Evolutionary conservation across 2,329 filamentous ascomycete genomes (phyloP).

Genomic region (Pseudogymnoascus sp.): DNA sequence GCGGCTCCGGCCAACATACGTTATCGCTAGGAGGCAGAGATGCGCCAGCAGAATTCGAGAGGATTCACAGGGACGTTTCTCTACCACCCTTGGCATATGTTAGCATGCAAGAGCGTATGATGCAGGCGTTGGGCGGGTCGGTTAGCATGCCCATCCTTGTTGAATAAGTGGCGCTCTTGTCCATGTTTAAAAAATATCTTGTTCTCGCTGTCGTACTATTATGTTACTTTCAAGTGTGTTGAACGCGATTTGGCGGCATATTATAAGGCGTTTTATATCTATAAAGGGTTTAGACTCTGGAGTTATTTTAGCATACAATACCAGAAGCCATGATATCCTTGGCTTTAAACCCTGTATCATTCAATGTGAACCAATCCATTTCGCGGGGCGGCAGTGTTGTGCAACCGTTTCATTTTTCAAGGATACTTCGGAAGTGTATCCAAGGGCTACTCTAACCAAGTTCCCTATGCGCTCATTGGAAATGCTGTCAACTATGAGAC

Average conservation of each 20-base stretch:
- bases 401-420: not conserved
- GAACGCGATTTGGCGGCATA: constrained; percentile 4
- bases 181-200: not conserved
- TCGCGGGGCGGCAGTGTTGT: not conserved
- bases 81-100: constrained; percentile 2
- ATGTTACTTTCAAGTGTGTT: not conserved
- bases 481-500: not conserved
- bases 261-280: constrained; percentile 7
- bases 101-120: constrained; percentile 6
- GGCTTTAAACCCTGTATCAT: not conserved
- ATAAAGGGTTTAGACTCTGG: not conserved
- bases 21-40: not conserved
- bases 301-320: constrained; percentile 1
- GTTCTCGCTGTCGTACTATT: not conserved
- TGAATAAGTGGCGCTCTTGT: not conserved
- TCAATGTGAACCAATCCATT: constrained; percentile 7
- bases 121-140: constrained; percentile 5
- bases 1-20: constrained; percentile 3
- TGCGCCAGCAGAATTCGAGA: not conserved
- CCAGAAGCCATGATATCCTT: not conserved
- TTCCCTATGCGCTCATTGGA: not conserved
- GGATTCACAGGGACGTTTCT: not conserved
- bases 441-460: not conserved
- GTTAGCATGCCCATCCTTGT: constrained; percentile 7
- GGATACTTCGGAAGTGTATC: not conserved